These are phyloP conservation scores for Dendrobium catenatum DNA, from an alignment of 106 monocot genomes.

Conservation along the genomic window DNA sequence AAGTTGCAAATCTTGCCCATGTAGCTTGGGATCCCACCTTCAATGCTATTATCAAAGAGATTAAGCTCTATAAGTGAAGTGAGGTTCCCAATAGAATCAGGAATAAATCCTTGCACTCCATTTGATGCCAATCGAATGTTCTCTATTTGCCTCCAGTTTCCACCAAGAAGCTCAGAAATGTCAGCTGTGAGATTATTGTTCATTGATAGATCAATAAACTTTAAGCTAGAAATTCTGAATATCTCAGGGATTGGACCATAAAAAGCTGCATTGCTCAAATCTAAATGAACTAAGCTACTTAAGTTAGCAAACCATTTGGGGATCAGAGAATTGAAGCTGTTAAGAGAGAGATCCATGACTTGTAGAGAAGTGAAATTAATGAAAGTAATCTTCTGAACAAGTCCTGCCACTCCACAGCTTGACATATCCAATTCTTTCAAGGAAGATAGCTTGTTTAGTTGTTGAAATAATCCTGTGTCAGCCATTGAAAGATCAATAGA, in stretches of 20 bases:
- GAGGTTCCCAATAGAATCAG: conserved; percentile 6
- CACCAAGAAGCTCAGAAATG: conserved; percentile 5
- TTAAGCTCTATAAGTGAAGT: conserved; percentile 7
- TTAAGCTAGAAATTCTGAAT: neutral
- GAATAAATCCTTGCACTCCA: neutral
- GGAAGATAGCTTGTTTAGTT: conserved; percentile 19
- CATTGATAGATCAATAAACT: neutral
- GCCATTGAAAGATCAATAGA: neutral
- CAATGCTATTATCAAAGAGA: conserved; percentile 2
- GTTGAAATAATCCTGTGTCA: neutral
- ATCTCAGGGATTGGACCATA: neutral
- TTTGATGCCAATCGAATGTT: neutral
- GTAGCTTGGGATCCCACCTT: conserved; percentile 3
- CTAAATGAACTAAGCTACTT: conserved; percentile 9
- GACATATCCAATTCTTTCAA: conserved; percentile 6
- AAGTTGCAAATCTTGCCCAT: conserved; percentile 13
- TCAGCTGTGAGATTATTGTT: conserved; percentile 8
- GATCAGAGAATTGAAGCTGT: conserved; percentile 11
- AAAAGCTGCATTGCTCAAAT: neutral
- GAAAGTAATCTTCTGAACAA: conserved; percentile 1
- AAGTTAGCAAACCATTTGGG: conserved; percentile 17
- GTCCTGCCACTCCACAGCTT: neutral
- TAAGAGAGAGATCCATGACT: conserved; percentile 11
- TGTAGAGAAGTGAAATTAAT: conserved; percentile 23
- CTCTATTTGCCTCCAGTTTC: conserved; percentile 9